A percentile compares a stretch with the other conserved stretches of the same genome.
These are phyloP conservation scores for Lachancea waltii DNA, from an alignment of 805 yeast genomes.

Conservation along the genomic window DNA sequence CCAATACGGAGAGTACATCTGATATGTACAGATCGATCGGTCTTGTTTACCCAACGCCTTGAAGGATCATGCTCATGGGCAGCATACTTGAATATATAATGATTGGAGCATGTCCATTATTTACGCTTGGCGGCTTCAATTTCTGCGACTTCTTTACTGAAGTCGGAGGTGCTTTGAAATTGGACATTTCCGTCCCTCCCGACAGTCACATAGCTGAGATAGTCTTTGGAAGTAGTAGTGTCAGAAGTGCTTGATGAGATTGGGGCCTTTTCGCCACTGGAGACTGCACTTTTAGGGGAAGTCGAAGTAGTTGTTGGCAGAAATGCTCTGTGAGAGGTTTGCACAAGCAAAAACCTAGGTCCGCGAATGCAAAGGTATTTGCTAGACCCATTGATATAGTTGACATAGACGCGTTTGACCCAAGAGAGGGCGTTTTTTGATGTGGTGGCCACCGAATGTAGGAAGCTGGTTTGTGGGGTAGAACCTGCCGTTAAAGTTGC, in stretches of 20 bases:
- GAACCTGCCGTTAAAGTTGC: too few species aligned
- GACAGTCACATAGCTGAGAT: slow-evolving; percentile 22
- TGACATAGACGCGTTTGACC: slow-evolving; percentile 11
- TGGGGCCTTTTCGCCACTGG: neutral
- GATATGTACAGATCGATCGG: too few species aligned
- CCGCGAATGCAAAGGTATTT: slow-evolving; percentile 28
- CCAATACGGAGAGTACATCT: too few species aligned
- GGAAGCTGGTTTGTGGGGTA: slow-evolving; percentile 6
- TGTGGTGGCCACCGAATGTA: slow-evolving; percentile 12
- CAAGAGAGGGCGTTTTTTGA: slow-evolving; percentile 10
- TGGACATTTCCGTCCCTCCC: slow-evolving; percentile 17
- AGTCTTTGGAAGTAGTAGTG: slow-evolving; percentile 10
- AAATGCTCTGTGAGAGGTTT: slow-evolving; percentile 21
- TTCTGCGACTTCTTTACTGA: slow-evolving; percentile 9
- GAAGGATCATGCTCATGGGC: too few species aligned
- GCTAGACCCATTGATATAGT: slow-evolving; percentile 18
- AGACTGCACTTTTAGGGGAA: too few species aligned
- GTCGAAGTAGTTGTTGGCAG: slow-evolving; percentile 13
- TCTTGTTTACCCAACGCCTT: too few species aligned
- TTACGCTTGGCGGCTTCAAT: slow-evolving; percentile 7
- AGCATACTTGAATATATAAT: neutral
- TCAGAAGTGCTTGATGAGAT: too few species aligned
- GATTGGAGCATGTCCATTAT: neutral
- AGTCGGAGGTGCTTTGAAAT: slow-evolving; percentile 20
- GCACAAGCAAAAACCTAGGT: slow-evolving; percentile 31